These are phyloP conservation scores for Pseudonectria buxi DNA, from an alignment of 2,329 filamentous ascomycete species.

Conservation along the genomic window DNA sequence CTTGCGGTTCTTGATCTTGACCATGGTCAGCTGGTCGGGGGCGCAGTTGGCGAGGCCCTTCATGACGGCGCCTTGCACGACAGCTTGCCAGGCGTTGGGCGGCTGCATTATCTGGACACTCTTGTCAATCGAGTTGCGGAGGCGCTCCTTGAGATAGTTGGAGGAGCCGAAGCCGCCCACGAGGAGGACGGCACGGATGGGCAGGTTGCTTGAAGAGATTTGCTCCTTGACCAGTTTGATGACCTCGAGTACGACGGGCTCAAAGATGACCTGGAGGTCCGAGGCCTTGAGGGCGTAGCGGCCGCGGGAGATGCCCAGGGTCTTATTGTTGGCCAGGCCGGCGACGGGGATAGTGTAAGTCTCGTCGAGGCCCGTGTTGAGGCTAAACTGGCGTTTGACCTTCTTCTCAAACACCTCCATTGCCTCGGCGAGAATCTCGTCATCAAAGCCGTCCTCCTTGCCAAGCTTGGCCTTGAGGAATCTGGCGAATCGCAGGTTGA, in stretches of 20 bases:
- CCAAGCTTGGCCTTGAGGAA: conserved; percentile 35
- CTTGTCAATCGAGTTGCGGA: conserved; percentile 28
- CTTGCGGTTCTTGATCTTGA: conserved; percentile 33
- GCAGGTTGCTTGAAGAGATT: conserved; percentile 30
- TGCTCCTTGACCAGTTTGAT: conserved; percentile 37
- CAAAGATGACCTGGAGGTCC: conserved; percentile 36
- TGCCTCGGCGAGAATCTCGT: conserved; percentile 32
- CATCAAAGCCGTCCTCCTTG: conserved; percentile 32
- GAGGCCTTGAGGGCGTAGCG: conserved; percentile 30
- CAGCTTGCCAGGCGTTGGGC: conserved; percentile 39
- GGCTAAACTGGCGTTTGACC: conserved; percentile 30
- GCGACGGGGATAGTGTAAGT: conserved; percentile 33
- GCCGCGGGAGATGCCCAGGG: conserved; percentile 31
- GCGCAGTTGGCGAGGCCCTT: conserved; percentile 36
- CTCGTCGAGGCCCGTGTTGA: conserved; percentile 24
- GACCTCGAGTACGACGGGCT: conserved; percentile 37
- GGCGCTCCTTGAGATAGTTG: conserved; percentile 36
- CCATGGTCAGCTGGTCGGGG: conserved; percentile 27
- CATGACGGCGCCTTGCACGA: conserved; percentile 43
- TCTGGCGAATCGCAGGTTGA: conserved; percentile 38
- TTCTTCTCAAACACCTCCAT: conserved; percentile 37
- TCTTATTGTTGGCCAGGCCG: conserved; percentile 33
- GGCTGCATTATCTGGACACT: conserved; percentile 38
- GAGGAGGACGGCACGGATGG: conserved; percentile 36
- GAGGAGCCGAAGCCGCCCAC: conserved; percentile 42